phyloP scores from a whole-genome alignment of 2,329 filamentous ascomycete genomes.

The Penicillium verrucosum region DNA sequence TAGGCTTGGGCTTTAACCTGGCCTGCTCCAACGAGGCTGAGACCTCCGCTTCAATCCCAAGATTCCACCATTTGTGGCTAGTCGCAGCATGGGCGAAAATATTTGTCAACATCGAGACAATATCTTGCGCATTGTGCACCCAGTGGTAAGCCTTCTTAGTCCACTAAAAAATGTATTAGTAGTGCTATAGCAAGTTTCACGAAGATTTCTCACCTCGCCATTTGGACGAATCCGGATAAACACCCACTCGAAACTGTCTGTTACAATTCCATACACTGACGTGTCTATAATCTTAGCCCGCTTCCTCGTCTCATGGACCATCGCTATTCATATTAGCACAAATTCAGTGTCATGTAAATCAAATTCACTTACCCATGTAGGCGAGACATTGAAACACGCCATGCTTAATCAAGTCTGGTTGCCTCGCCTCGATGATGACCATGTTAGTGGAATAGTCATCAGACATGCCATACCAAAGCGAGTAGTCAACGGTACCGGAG shows the following conservation, averaged over 20 bases:
- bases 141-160: background rate
- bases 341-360: background rate
- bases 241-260: background rate
- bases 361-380: background rate
- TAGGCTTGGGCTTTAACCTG: background rate
- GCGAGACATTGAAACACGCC: background rate
- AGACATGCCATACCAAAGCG: background rate
- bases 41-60: background rate
- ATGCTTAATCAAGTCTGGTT: background rate
- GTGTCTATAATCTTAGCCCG: background rate
- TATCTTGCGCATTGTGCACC: background rate
- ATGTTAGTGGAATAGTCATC: background rate
- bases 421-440: background rate
- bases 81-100: background rate
- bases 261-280: background rate
- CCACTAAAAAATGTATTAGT: background rate
- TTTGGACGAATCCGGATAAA: background rate
- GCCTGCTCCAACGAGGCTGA: background rate
- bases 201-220: background rate
- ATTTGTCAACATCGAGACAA: background rate
- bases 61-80: background rate
- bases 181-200: background rate
- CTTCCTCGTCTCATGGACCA: background rate
- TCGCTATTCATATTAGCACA: background rate
- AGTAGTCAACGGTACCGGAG: background rate